Percentiles rank a stretch among this genome's conserved stretches.
phyloP scores from a whole-genome alignment of 768 basidiomycete genomes.

The Auricularia cornea region DNA sequence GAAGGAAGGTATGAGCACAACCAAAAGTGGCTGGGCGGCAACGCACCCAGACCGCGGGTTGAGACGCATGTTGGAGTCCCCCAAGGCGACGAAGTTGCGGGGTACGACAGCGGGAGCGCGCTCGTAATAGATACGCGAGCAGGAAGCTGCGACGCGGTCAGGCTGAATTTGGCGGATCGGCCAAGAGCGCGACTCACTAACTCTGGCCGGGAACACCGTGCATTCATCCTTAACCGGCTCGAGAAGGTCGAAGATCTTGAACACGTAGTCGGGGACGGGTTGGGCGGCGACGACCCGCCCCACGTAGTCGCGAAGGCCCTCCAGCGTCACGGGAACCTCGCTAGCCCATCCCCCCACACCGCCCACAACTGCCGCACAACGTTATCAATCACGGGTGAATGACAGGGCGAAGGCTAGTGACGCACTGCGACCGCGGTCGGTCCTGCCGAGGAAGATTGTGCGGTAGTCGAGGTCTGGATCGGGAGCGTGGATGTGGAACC shows the following conservation, averaged over 20 bases:
- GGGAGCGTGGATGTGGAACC: neutral
- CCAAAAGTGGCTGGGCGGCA: neutral
- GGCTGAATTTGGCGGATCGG: neutral
- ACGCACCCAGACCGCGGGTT: slow-evolving; percentile 11
- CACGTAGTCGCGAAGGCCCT: neutral
- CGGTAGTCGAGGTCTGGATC: neutral
- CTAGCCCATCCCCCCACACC: neutral
- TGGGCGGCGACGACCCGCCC: neutral
- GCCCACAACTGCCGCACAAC: neutral
- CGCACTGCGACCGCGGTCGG: neutral
- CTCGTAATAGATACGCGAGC: slow-evolving; percentile 13
- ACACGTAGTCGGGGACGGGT: neutral
- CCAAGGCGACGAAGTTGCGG: slow-evolving; percentile 11
- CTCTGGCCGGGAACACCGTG: neutral
- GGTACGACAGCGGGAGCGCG: slow-evolving; percentile 9
- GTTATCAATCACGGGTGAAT: neutral
- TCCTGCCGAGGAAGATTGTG: neutral
- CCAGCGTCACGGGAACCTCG: neutral
- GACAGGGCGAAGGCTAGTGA: neutral
- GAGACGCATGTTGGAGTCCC: slow-evolving; percentile 10
- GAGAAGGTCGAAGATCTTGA: neutral
- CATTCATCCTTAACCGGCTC: neutral
- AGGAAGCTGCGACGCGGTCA: slow-evolving; percentile 8
- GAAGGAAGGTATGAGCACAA: too few relatives aligned
- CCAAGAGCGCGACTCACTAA: neutral